phyloP scores from a whole-genome alignment of 1,139 yeast genomes.

The Candida glucosophila region DNA sequence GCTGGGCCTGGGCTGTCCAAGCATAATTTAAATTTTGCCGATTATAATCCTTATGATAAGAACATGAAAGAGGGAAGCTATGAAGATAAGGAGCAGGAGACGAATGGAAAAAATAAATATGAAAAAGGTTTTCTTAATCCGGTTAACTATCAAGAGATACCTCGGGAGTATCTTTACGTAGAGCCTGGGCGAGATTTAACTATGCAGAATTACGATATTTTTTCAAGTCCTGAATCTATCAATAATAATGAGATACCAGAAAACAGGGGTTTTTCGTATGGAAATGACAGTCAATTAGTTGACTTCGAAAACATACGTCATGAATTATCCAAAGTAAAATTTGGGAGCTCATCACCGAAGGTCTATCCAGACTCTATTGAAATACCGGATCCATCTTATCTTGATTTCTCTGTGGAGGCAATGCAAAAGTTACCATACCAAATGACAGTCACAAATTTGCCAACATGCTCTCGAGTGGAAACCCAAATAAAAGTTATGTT shows the following conservation, averaged over 20 bases:
- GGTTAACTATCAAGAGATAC: constrained; percentile 6
- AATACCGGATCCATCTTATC: constrained; percentile 23
- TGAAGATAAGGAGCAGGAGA: constrained; percentile 8
- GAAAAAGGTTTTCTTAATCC: constrained; percentile 14
- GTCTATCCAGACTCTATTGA: constrained; percentile 27
- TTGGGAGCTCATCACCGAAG: constrained; percentile 40
- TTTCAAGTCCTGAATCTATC: background rate
- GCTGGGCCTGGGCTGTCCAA: constrained; percentile 1
- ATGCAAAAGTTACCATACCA: constrained; percentile 47
- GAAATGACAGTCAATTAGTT: constrained; percentile 11
- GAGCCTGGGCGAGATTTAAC: too few species aligned
- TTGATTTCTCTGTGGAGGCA: constrained; percentile 30
- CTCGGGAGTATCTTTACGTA: constrained; percentile 8
- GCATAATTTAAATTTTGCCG: too few species aligned
- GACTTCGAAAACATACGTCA: constrained; percentile 42
- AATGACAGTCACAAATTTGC: constrained; percentile 54
- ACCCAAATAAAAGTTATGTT: constrained; percentile 81
- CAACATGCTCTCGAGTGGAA: constrained; percentile 81
- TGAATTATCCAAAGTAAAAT: constrained; percentile 46
- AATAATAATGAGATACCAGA: constrained; percentile 1
- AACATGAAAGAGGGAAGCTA: constrained; percentile 1
- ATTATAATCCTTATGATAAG: background rate
- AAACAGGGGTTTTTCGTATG: background rate
- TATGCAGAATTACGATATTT: too few species aligned
- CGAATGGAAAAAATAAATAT: constrained; percentile 10